Conservation (phyloP, 257 asterid genomes). For the Echites panduratus region DNA sequence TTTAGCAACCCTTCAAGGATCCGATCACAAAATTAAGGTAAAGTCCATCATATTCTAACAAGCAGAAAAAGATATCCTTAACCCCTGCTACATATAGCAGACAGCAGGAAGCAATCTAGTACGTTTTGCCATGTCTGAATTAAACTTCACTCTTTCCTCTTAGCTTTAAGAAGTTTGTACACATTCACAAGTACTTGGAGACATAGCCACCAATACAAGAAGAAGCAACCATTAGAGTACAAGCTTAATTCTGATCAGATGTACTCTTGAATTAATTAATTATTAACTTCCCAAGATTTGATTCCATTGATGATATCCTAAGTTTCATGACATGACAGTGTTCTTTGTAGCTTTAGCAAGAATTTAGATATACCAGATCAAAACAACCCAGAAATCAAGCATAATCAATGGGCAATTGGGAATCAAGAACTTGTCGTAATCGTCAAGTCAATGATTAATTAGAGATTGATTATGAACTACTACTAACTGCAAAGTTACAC, state of each 20-base stretch:
- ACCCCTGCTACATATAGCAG: background rate
- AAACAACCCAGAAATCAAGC: constrained; percentile 5
- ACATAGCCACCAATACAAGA: constrained; percentile 1
- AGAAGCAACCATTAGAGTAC: background rate
- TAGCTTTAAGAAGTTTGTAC: background rate
- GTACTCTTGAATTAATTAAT: too few species aligned
- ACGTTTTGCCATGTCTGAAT: background rate
- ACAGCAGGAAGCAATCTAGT: background rate
- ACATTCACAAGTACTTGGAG: constrained; percentile 7
- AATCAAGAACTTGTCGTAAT: constrained; percentile 4
- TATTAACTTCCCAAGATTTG: background rate
- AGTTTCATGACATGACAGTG: too few species aligned
- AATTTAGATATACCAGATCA: constrained; percentile 3
- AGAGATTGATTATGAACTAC: constrained; percentile 20
- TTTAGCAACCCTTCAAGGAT: too few species aligned
- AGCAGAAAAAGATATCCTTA: background rate
- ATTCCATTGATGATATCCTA: background rate
- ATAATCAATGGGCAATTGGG: constrained; percentile 11
- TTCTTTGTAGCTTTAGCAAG: constrained; percentile 6
- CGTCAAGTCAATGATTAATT: constrained; percentile 25
- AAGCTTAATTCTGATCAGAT: too few species aligned
- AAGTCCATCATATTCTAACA: too few species aligned
- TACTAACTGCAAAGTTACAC: constrained; percentile 13
- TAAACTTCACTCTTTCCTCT: background rate
- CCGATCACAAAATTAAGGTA: too few species aligned